Percentiles rank a stretch among this genome's conserved stretches.
Evolutionary conservation across 345 rosid species (phyloP).

Genomic region (Lagerstroemia speciosa): DNA sequence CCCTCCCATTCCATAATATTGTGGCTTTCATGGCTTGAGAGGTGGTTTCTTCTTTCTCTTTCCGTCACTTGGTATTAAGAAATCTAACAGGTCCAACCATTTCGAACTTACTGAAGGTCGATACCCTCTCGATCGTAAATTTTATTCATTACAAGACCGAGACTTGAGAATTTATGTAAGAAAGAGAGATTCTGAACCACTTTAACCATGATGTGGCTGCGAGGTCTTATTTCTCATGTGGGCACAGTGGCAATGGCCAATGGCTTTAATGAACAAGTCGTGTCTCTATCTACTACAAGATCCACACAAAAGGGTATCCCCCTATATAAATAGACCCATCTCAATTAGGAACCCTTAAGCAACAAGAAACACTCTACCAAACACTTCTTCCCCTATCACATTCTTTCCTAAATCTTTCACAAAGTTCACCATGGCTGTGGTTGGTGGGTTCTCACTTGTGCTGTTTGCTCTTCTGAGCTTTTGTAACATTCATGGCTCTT

Average conservation of each 20-base stretch:
- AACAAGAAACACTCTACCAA: conserved; percentile 5
- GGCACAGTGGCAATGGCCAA: background rate
- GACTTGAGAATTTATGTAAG: too few species aligned
- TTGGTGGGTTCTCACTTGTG: conserved; percentile 12
- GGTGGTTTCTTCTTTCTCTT: too few species aligned
- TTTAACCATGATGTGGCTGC: too few species aligned
- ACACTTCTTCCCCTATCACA: background rate
- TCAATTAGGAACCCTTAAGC: conserved; percentile 1
- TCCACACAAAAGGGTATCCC: conserved; percentile 11
- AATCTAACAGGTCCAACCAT: too few species aligned
- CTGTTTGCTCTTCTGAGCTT: conserved; percentile 22
- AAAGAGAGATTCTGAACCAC: too few species aligned
- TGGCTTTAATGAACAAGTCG: background rate
- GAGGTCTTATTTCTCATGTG: too few species aligned
- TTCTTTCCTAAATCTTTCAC: background rate
- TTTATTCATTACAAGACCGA: too few species aligned
- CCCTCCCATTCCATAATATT: background rate
- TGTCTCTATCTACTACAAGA: conserved; percentile 21
- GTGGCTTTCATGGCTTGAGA: conserved; percentile 3
- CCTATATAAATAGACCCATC: conserved; percentile 19
- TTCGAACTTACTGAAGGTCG: too few species aligned
- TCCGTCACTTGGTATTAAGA: too few species aligned
- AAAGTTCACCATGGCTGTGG: conserved; percentile 20
- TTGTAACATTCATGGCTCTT: conserved; percentile 22
- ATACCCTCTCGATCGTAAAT: too few species aligned